Evolutionary conservation across 768 basidiomycete genomes (phyloP).

Genomic region (Grammothele lineata): DNA sequence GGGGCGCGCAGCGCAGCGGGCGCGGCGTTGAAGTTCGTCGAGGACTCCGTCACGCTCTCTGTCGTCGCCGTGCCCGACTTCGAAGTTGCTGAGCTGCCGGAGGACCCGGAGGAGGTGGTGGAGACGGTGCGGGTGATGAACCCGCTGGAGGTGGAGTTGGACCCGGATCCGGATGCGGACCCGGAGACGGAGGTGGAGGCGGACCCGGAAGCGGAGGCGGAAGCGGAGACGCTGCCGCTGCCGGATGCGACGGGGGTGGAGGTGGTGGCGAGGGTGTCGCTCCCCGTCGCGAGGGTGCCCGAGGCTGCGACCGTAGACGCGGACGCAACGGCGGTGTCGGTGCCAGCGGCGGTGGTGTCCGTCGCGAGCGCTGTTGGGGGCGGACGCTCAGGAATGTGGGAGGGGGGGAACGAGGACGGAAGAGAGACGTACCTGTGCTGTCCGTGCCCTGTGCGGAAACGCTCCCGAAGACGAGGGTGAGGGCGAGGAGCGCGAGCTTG

Average conservation of each 20-base stretch:
- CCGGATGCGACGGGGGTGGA: neutral
- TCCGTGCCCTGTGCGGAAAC: conserved; percentile 2
- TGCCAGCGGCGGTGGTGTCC: neutral
- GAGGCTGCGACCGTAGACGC: too few relatives aligned
- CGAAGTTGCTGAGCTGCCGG: too few relatives aligned
- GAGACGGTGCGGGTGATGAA: neutral
- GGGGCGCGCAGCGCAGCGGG: conserved; percentile 1
- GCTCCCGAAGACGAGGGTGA: conserved; percentile 3
- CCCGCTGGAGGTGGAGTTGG: neutral
- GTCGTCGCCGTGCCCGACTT: neutral
- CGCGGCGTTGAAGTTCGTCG: neutral
- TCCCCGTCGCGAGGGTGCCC: neutral
- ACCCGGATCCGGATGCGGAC: neutral
- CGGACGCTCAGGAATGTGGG: neutral
- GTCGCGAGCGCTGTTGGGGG: neutral
- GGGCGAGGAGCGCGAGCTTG: conserved; percentile 10
- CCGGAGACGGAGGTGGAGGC: neutral
- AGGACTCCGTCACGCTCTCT: too few relatives aligned
- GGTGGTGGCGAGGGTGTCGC: neutral
- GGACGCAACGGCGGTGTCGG: neutral
- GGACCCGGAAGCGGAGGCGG: neutral
- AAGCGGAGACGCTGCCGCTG: neutral
- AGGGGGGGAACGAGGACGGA: neutral
- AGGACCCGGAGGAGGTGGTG: neutral
- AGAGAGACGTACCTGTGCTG: neutral